Evolutionary conservation across 805 yeast genomes (phyloP), one percentile per base, ranked within the genome.

Genomic region (Clavispora vitiphila): DNA sequence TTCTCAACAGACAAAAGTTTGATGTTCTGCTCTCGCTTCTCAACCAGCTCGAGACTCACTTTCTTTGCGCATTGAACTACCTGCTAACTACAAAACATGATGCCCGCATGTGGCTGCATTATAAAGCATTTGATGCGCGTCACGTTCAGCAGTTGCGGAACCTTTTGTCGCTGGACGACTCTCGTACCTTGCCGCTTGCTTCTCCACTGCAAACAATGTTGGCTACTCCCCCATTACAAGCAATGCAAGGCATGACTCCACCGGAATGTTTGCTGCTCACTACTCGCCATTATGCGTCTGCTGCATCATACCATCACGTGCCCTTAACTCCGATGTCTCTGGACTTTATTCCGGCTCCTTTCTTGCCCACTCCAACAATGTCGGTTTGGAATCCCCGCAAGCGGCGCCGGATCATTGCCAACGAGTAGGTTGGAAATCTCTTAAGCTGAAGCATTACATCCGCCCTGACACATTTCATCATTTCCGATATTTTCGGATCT

Each of bases 31-130:
- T 51, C 5, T 12, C 41, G 15, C 41, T 51, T 27, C 38, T 51
- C 40, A 48, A 51, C 42, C 56, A 50, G 35, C 51, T 52, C 35
- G 56, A 52, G 34, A 40, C 19, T 27, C 44, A 52, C 27, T 41
- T 52, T 16, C 42, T 52, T 18, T 46, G 46, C 11, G 46, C 48
- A 9, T 23, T 52, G 41, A 41, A 45, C 41, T 52, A 44, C 36
- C 30, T 12, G 5, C 27, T 52, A 34, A 39, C 31, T 18, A 38
- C 47, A 9, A 38, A 38, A 14, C 50, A 47, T 27, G 44, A 44
- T 32, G 29, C 35, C 5, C 25, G 29, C 25, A 38, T 49, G 19
- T 51, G 55, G 55, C 26, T 19, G 16, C n/a, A 6, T 7, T 42
- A 47, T 19, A 35, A 26, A 11, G 40, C 27, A 15, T 31, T 48